Evolutionary conservation across 495 filamentous ascomycete genomes (phyloP), one percentile per base, ranked within the genome.

Genomic region (Aspergillus mulundensis): DNA sequence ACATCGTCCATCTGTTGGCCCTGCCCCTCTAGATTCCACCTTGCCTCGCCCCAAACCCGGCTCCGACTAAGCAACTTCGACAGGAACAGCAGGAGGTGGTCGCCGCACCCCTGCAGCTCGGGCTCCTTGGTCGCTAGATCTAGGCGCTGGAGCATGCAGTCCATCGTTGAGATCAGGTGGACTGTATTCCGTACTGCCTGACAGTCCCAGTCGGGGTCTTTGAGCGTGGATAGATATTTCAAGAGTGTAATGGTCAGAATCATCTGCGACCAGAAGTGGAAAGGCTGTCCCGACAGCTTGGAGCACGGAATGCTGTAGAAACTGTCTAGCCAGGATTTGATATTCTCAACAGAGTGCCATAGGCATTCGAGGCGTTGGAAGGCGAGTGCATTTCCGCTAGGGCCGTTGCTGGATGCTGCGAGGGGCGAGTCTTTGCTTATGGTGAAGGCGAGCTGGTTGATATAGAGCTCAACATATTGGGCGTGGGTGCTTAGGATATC

Each of bases 191-290:
- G 66, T 34, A 73, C 68, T 11, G 62, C 68, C 36, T 66, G 60
- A 18, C 61, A 62, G 54, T 77, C 70, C 74, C 76, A 77, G 1
- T 58, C 70, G 42, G 72, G 71, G 44, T 77, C 66, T 19, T 67
- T 49, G 7, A 77, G 67, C 1, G 63, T 70, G 1, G 72, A 74
- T 1, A 77, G 66, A 5, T 68, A 62, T 39, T 74, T 70, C 51
- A 77, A 65, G 7, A 74, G 51, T 6, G 66, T 67, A 19, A 73
- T 39, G 48, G 56, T 66, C 7, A 62, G 69, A 21, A 71, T 58
- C 38, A 76, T 56, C 28, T 77, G 73, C 1, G 65, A 66, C 67
- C 66, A 76, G 32, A 70, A 70, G 18, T 65, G 60, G 44, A 74
- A 71, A 2, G 75, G 65, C 10, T 67, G 54, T 7, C 63, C 64